phyloP scores from a whole-genome alignment of 352 stramenopile genomes.

The Phytophthora citricola region DNA sequence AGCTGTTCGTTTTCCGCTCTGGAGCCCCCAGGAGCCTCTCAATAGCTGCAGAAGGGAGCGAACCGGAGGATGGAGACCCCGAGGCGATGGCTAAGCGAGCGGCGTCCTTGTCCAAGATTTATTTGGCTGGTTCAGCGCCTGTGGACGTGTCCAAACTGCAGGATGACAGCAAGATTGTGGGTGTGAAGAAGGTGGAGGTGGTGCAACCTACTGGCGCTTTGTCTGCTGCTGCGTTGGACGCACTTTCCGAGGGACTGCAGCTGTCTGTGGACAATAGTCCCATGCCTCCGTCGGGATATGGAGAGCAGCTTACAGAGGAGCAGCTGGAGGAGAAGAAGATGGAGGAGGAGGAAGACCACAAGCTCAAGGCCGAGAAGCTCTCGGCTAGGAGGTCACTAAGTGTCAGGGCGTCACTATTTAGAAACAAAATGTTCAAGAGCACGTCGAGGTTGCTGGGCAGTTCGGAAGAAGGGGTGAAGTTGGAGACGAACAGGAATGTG shows the following conservation, averaged over 20 bases:
- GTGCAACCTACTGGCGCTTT: conserved; percentile 77
- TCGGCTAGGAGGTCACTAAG: conserved; percentile 69
- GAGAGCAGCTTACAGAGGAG: conserved; percentile 67
- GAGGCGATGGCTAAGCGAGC: conserved; percentile 71
- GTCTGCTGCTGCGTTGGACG: conserved; percentile 79
- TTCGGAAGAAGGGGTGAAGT: conserved; percentile 26
- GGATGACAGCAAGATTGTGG: conserved; percentile 78
- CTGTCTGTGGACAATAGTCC: conserved; percentile 69
- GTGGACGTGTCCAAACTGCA: conserved; percentile 85
- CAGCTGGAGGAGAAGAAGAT: conserved; percentile 89
- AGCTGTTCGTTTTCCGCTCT: conserved; percentile 78
- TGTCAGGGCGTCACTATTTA: conserved; percentile 74
- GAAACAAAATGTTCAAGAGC: conserved; percentile 81
- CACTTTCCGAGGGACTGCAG: conserved; percentile 78
- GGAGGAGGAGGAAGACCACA: conserved; percentile 88
- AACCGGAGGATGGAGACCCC: conserved; percentile 35
- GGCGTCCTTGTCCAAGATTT: conserved; percentile 85
- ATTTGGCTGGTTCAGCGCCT: conserved; percentile 79
- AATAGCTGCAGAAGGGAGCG: conserved; percentile 6
- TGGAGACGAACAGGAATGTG: conserved; percentile 19
- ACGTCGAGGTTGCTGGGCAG: conserved; percentile 37
- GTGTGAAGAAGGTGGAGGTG: conserved; percentile 79
- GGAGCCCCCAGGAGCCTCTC: conserved; percentile 13
- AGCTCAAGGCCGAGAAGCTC: conserved; percentile 79
- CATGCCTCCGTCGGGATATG: conserved; percentile 25